These are phyloP conservation scores for Penicillium nucicola DNA, from an alignment of 495 filamentous ascomycete genomes.

Conservation along the genomic window DNA sequence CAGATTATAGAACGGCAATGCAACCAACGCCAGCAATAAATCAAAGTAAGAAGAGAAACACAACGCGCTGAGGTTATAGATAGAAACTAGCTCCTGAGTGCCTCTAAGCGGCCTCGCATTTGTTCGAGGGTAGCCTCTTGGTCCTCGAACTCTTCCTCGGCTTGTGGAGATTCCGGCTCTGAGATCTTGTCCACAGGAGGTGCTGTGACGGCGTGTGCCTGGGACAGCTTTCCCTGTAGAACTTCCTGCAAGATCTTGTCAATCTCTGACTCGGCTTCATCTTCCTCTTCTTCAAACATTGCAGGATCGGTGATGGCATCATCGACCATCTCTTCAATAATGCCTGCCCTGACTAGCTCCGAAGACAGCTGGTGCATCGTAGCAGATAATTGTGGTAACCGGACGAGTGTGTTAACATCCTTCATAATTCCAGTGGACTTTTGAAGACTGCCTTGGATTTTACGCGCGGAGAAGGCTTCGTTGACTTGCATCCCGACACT, in stretches of 20 bases:
- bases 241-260: constrained; percentile 92
- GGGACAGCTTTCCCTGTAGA: constrained; percentile 73
- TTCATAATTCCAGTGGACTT: constrained; percentile 92
- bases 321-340: constrained; percentile 96
- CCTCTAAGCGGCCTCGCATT: constrained; percentile 90
- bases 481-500: constrained; percentile 97
- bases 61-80: background rate
- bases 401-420: constrained; percentile 84
- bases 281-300: constrained; percentile 72
- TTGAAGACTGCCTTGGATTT: constrained; percentile 90
- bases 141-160: constrained; percentile 73
- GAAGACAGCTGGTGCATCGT: constrained; percentile 88
- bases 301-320: constrained; percentile 76
- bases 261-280: constrained; percentile 87
- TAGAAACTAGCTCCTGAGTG: constrained; percentile 72
- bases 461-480: constrained; percentile 91
- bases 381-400: constrained; percentile 78
- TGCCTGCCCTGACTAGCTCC: constrained; percentile 89
- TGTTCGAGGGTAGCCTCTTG: constrained; percentile 83
- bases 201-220: constrained; percentile 52
- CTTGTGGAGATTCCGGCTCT: constrained; percentile 14
- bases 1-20: constrained; percentile 10
- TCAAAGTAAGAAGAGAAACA: background rate
- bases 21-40: constrained; percentile 15
- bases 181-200: constrained; percentile 54